Evolutionary conservation across 164 flowering plant genomes (phyloP).

Genomic region (Piper longum): DNA sequence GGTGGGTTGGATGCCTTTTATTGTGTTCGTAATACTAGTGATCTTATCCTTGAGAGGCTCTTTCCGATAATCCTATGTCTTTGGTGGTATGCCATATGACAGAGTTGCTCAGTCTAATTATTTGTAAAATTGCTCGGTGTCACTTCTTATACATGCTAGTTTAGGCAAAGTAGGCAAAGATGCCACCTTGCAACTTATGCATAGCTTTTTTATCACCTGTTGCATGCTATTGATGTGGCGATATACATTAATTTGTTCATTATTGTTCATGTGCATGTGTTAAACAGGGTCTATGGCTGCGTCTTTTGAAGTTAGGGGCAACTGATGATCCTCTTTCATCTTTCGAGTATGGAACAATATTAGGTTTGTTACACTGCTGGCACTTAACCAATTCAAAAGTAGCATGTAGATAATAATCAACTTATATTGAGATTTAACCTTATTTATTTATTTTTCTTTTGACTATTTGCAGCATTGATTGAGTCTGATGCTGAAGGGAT

Average conservation of each 20-base stretch:
- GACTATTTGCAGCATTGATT: slow-evolving; percentile 58
- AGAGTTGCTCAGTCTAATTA: too few relatives aligned
- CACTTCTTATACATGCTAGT: too few relatives aligned
- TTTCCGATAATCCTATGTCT: too few relatives aligned
- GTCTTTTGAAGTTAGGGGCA: slow-evolving; percentile 81
- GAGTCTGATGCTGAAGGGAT: slow-evolving; percentile 99
- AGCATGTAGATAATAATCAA: background rate
- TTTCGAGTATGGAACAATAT: slow-evolving; percentile 95
- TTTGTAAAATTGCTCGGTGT: too few relatives aligned
- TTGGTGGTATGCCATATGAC: too few relatives aligned
- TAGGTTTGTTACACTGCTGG: slow-evolving; percentile 37
- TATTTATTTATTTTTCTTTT: background rate
- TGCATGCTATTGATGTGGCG: too few relatives aligned
- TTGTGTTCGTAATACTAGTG: too few relatives aligned
- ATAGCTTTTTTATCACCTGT: too few relatives aligned
- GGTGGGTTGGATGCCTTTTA: too few relatives aligned
- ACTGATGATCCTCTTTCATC: slow-evolving; percentile 99
- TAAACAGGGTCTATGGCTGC: slow-evolving; percentile 84
- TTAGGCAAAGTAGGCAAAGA: too few relatives aligned
- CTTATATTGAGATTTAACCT: background rate
- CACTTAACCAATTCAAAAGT: background rate
- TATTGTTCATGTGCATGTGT: background rate
- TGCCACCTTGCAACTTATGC: too few relatives aligned
- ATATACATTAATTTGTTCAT: background rate
- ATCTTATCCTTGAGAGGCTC: too few relatives aligned